phyloP scores from a whole-genome alignment of 257 asterid genomes.

The Fraxinus anomala region DNA sequence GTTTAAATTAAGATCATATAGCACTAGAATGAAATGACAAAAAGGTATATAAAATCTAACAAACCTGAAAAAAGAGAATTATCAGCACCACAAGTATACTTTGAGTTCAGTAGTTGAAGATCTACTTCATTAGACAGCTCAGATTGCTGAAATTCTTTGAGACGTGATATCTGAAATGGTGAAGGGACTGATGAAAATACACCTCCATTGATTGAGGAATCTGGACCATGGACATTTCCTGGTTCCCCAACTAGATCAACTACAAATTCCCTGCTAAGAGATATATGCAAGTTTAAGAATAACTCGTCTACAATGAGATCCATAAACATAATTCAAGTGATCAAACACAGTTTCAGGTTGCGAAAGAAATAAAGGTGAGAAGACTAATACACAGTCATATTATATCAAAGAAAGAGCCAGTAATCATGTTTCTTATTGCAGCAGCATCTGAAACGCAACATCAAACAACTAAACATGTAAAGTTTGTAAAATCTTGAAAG shows the following conservation, averaged over 20 bases:
- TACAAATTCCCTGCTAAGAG: slow-evolving; percentile 74
- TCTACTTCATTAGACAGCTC: slow-evolving; percentile 38
- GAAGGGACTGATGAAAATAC: slow-evolving; percentile 69
- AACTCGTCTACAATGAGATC: neutral
- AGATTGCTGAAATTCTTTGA: slow-evolving; percentile 63
- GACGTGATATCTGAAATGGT: slow-evolving; percentile 78
- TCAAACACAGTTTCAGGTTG: neutral
- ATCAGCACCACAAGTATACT: slow-evolving; percentile 33
- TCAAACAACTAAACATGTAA: neutral
- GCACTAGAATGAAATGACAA: slow-evolving; percentile 12
- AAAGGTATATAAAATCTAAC: slow-evolving; percentile 20
- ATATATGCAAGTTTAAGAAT: slow-evolving; percentile 24
- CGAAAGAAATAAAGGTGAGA: neutral
- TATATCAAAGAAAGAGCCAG: neutral
- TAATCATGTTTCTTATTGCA: neutral
- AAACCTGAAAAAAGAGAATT: slow-evolving; percentile 56
- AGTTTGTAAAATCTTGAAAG: neutral
- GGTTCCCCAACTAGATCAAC: slow-evolving; percentile 96
- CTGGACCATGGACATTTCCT: slow-evolving; percentile 77
- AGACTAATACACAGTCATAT: neutral
- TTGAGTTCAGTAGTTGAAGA: slow-evolving; percentile 40
- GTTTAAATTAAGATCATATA: neutral
- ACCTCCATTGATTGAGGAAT: slow-evolving; percentile 77
- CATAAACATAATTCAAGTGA: neutral
- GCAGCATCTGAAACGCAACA: neutral